These are phyloP conservation scores for Candida jianshihensis DNA, from an alignment of 805 yeast species.

Conservation along the genomic window DNA sequence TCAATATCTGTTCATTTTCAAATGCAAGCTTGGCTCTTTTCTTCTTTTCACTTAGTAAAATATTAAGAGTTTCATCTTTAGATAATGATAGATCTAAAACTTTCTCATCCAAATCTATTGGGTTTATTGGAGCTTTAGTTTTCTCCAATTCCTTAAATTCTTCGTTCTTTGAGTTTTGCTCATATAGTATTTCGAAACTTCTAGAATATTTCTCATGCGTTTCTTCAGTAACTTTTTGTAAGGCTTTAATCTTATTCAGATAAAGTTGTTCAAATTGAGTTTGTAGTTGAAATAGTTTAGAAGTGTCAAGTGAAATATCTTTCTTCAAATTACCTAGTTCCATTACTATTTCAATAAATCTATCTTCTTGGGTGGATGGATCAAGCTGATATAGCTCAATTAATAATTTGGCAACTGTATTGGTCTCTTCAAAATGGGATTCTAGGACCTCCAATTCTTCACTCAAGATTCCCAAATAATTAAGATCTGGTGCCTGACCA, in stretches of 20 bases:
- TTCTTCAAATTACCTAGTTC: not conserved
- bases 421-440: not conserved
- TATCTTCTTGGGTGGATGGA: not conserved
- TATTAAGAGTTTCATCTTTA: constrained; percentile 13
- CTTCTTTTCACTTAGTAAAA: constrained; percentile 15
- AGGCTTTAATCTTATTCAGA: constrained; percentile 4
- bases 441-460: not conserved
- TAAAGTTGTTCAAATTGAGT: constrained; percentile 8
- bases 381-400: not conserved
- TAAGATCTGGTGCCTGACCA: not conserved
- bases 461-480: not conserved
- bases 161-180: constrained; percentile 7
- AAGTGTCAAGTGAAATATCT: not conserved
- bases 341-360: not conserved
- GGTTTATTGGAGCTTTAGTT: constrained; percentile 7
- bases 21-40: constrained; percentile 13
- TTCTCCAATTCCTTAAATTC: constrained; percentile 11
- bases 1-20: constrained; percentile 12
- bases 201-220: constrained; percentile 11
- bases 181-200: constrained; percentile 13
- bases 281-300: constrained; percentile 8
- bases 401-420: not conserved
- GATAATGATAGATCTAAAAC: constrained; percentile 5
- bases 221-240: constrained; percentile 1
- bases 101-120: constrained; percentile 13